Evolutionary conservation across 257 asterid species (phyloP), one percentile per base, ranked within the genome.

Genomic region (Anisodus tanguticus): DNA sequence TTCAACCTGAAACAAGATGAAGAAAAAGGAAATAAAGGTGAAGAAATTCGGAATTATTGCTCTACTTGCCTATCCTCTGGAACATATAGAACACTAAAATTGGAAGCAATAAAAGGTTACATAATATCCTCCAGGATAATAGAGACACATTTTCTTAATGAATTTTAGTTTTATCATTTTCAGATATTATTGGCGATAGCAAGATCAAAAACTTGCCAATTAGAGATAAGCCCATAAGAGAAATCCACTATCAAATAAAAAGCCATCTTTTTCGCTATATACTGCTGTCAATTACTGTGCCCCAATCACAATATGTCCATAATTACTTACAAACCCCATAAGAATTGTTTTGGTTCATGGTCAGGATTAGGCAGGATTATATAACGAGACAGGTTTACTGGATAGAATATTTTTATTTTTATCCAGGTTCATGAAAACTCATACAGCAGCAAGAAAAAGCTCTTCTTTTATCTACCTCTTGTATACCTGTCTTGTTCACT

Each of bases 1-100:
- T 82, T 81, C 90, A 82, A 89, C 85, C 98, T 93, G 91, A 81
- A 85, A 76, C 37, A 43, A 88, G 76, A 84, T 62, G 57, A 43
- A 49, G n/a, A 70, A 66, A 74, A 55, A 57, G 22, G 80, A 64
- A 62, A 79, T 59, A 81, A 49, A 16, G 72, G 41, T 12, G 63
- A 76, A 47, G 13, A 49, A 74, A n/a, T 49, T 74, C 60, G 49
- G 80, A 74, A 49, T 47, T 74, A 22, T 74, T 74, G 62, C 60
- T 74, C 12, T 49, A 51, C 22, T 49, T 51, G 81, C 22, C 81
- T 51, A 76, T 51, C 45, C 43, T 19, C 45, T 13, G 45, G 81
- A 49, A 76, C 81, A 76, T 8, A 19, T 19, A 10, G 22, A 76
- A 26, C 63, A 76, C 51, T 51, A 13, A 76, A 51, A 26, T 49